Percentiles rank a stretch among this genome's conserved stretches.
phyloP scores from a whole-genome alignment of 2,329 filamentous ascomycete genomes.

The Colletotrichum higginsianum region DNA sequence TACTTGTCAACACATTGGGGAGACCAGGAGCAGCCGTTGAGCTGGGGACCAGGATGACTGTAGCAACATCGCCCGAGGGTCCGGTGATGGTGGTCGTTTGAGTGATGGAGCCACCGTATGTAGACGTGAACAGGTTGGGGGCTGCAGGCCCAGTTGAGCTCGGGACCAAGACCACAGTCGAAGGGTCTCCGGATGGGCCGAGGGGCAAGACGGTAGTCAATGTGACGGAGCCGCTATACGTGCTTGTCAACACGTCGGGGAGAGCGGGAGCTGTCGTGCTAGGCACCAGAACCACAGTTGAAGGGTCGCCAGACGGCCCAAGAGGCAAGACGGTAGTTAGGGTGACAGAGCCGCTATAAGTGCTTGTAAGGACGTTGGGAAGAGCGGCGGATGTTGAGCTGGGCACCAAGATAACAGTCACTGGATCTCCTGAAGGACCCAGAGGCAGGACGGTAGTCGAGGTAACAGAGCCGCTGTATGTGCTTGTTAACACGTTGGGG shows the following conservation, averaged over 20 bases:
- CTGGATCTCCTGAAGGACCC: not conserved
- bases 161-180: not conserved
- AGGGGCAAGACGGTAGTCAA: not conserved
- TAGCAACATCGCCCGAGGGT: not conserved
- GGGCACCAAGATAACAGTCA: not conserved
- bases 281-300: not conserved
- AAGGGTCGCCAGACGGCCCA: not conserved
- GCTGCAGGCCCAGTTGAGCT: not conserved
- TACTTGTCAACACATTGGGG: conserved; percentile 4
- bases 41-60: conserved; percentile 2
- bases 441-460: not conserved
- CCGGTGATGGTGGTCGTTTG: not conserved
- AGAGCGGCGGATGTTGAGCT: not conserved
- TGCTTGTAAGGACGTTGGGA: conserved; percentile 3
- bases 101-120: not conserved
- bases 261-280: not conserved
- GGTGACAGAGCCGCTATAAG: conserved; percentile 21
- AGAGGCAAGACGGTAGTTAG: not conserved
- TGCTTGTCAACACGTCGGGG: not conserved
- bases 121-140: not conserved
- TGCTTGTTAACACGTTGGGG: not conserved
- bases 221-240: conserved; percentile 7
- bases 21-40: not conserved
- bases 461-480: not conserved
- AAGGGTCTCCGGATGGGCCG: not conserved